phyloP scores from a whole-genome alignment of 2,329 filamentous ascomycete genomes.

The Colletotrichum theobromicola region DNA sequence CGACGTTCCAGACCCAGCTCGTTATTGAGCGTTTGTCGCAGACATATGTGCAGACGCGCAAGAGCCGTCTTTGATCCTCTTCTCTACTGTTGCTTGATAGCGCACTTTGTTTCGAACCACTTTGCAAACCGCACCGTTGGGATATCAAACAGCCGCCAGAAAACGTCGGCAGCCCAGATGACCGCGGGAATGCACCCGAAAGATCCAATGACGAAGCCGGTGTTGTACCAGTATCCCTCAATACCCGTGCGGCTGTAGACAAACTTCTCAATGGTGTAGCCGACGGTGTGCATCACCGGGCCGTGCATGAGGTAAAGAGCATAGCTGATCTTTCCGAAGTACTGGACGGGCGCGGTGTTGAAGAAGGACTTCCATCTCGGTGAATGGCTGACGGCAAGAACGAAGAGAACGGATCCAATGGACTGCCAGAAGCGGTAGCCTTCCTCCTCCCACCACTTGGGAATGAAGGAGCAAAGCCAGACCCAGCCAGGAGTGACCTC shows the following conservation, averaged over 20 bases:
- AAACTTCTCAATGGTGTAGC: slow-evolving; percentile 56
- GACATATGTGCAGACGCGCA: neutral
- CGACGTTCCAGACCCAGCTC: neutral
- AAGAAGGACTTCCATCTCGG: slow-evolving; percentile 55
- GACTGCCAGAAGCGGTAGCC: slow-evolving; percentile 63
- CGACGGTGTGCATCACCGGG: slow-evolving; percentile 56
- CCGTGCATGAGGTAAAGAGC: slow-evolving; percentile 68
- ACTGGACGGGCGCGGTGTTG: slow-evolving; percentile 54
- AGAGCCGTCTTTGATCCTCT: neutral
- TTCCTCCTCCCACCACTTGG: slow-evolving; percentile 52
- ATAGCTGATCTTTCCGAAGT: slow-evolving; percentile 66
- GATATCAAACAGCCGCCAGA: slow-evolving; percentile 60
- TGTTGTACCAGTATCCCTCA: slow-evolving; percentile 49
- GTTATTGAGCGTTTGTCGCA: neutral
- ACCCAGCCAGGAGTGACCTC: slow-evolving; percentile 56
- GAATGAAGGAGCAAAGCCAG: slow-evolving; percentile 52
- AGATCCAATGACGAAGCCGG: slow-evolving; percentile 51
- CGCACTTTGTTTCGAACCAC: slow-evolving; percentile 55
- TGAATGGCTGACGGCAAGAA: slow-evolving; percentile 54
- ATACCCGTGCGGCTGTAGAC: slow-evolving; percentile 53
- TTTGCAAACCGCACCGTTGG: slow-evolving; percentile 61
- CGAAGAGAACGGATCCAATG: slow-evolving; percentile 56
- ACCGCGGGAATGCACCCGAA: slow-evolving; percentile 55
- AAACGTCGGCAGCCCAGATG: slow-evolving; percentile 61
- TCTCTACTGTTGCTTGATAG: slow-evolving; percentile 29